Evolutionary conservation across 2,329 filamentous ascomycete genomes (phyloP), one percentile per base, ranked within the genome.

Genomic region (Talaromyces amestolkiae): DNA sequence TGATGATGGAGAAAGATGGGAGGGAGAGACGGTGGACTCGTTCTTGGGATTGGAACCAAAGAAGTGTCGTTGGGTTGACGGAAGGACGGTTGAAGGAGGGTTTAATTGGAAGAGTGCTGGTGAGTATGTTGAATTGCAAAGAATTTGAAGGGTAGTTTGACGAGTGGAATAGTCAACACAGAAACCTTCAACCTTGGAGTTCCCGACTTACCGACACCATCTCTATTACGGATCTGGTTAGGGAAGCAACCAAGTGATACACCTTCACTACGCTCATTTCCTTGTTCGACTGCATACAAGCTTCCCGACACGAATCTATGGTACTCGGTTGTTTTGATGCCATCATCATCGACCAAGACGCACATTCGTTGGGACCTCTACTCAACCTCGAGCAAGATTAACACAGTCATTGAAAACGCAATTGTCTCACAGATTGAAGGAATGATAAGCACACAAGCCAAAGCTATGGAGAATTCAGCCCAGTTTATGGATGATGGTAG

Each of bases 21-120:
- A 39, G 9, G 5, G 11, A 27, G 54, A 58, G 19, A 11, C 6
- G 33, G 33, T 58, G 5, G 22, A 58, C 9, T 39, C 6, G n/a
- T 58, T 58, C 11, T 58, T 58, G 35, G 17, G 13, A 24, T 10
- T 37, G 11, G 35, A 27, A n/a, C 15, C 11, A 15, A 27, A n/a
- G 7, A 58, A n/a, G 10, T 41, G 35, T 33, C 59, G 51, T 17
- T 77, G 75, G 75, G 41, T 76, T 19, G 56, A 66, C 37, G 75
- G 76, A 7, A 69, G 69, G 49, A 72, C 70, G 0, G 19, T 77
- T 22, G 68, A 72, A 15, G 73, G 73, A 0, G 37, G 47, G 0
- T 77, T 77, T 15, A 77, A 77, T 60, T 78, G 76, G 76, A 78
- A 78, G 66, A 33, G 70, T 27, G 69, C 67, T 11, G 49, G 76